phyloP scores from a whole-genome alignment of 169 alveolate species.

The Cryptosporidium sp. region DNA sequence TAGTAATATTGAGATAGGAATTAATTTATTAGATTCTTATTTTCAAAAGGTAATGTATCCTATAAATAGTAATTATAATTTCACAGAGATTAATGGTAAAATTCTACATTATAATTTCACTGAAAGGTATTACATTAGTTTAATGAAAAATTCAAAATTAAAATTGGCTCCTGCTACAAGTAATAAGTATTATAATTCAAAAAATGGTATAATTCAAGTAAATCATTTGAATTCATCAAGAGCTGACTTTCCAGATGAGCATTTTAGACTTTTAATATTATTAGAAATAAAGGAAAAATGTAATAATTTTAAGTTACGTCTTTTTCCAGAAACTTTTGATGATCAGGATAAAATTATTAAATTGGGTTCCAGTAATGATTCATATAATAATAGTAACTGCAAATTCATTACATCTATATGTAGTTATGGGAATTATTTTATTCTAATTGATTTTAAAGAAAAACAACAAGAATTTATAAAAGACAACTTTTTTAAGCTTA shows the following conservation, averaged over 20 bases:
- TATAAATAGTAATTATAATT: not conserved
- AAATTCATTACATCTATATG: slow-evolving; percentile 27
- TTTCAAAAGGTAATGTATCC: not conserved
- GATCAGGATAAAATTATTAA: slow-evolving; percentile 15
- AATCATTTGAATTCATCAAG: not conserved
- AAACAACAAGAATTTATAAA: not conserved
- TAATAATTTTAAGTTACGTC: not conserved
- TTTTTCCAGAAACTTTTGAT: slow-evolving; percentile 39
- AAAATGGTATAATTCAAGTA: not conserved
- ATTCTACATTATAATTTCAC: slow-evolving; percentile 5
- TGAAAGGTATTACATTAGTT: slow-evolving; percentile 26
- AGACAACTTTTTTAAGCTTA: slow-evolving; percentile 19
- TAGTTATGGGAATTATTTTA: slow-evolving; percentile 12
- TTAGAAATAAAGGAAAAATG: slow-evolving; percentile 42
- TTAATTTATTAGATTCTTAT: slow-evolving; percentile 12
- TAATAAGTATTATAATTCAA: not conserved
- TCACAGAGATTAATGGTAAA: slow-evolving; percentile 32
- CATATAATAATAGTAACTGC: slow-evolving; percentile 34
- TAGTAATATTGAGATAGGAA: slow-evolving; percentile 36
- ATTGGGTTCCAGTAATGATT: slow-evolving; percentile 27
- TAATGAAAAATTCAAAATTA: not conserved
- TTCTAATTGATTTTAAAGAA: slow-evolving; percentile 28
- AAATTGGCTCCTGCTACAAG: not conserved
- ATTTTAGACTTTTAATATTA: slow-evolving; percentile 16
- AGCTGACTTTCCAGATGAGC: not conserved